A percentile compares a stretch with the other conserved stretches of the same genome.
Conservation (phyloP, 441 rosid species). For the Gossypium gossypioides region DNA sequence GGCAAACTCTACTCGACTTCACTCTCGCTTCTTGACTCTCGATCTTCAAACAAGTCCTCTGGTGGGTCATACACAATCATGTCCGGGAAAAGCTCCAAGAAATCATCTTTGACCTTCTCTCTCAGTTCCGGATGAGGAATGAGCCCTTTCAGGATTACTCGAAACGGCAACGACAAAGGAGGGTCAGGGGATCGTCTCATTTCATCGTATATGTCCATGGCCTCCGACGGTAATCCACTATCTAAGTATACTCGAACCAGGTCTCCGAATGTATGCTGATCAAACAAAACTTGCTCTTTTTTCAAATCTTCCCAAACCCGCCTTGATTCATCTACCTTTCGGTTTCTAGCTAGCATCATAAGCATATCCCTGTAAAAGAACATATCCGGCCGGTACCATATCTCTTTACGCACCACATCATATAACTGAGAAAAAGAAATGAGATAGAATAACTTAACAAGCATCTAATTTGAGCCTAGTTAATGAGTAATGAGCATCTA, state of each 20-base stretch:
- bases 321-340: conserved; percentile 46
- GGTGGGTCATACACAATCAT: conserved; percentile 83
- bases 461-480: neutral
- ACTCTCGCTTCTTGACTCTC: conserved; percentile 29
- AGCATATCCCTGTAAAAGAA: conserved; percentile 86
- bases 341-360: conserved; percentile 84
- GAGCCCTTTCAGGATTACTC: conserved; percentile 79
- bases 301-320: conserved; percentile 74
- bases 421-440: conserved; percentile 41
- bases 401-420: conserved; percentile 71
- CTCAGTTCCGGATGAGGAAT: conserved; percentile 67
- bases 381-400: conserved; percentile 93
- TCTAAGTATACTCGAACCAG: conserved; percentile 64
- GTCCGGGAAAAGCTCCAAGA: conserved; percentile 78
- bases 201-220: conserved; percentile 67
- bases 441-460: neutral
- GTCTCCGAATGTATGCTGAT: conserved; percentile 86
- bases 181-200: conserved; percentile 82
- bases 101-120: conserved; percentile 73
- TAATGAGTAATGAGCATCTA: neutral
- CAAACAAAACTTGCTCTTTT: conserved; percentile 67
- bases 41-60: conserved; percentile 63
- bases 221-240: conserved; percentile 48
- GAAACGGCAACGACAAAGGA: conserved; percentile 74
- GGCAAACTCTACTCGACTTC: conserved; percentile 34